Base-by-base conservation (phyloP, 192 early-diverging fungal species). In the Haplosporangium gracile region DNA sequence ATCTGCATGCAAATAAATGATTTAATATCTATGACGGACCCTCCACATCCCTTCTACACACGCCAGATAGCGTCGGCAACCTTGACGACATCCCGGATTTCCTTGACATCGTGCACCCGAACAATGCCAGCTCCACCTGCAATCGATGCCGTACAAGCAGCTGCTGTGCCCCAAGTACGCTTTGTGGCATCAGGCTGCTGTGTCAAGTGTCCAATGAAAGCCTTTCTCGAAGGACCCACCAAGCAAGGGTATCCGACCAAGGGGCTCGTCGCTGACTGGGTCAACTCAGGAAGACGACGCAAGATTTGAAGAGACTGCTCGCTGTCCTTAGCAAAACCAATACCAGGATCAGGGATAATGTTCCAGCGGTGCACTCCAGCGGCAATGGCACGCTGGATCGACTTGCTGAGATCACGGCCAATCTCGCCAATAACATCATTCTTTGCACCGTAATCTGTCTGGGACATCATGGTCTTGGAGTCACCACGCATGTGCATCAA, bases 401-500 rank as follows among this genome's bases (percentile, higher is more conserved):
- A 88, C 74, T 89, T 88, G 32, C 90, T 88, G n/a, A 99, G 91
- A 80, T 94, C 94, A 11, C 86, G 81, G 55, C 92, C 90, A 49
- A 98, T 93, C 74, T 93, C 95, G 4, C 82, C 88, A 11, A 98
- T 90, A 18, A 98, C 93, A 84, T 95, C 93, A 40, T 86, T 82
- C 51, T 93, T 89, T 47, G 89, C 90, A 32, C 88, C 92, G 81
- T 95, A 94, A 9, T 94, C 91, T 36, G 91, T 92, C 80, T 98
- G 97, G 76, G 95, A 90, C 78, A 93, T 95, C 98, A 99, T 99
- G 18, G 97, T 98, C 79, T 93, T 91, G 9, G 97, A 93, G 74
- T 92, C 92, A 34, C 98, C 98, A n/a, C 98, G 95, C 97, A 98
- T 99, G 82, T 99, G 98, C 97, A 99, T 99, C 85, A 99, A 84